Evolutionary conservation across 176 grass and related monocot genomes (phyloP), one percentile per base, ranked within the genome.

Genomic region (Bolboschoenus planiculmis): DNA sequence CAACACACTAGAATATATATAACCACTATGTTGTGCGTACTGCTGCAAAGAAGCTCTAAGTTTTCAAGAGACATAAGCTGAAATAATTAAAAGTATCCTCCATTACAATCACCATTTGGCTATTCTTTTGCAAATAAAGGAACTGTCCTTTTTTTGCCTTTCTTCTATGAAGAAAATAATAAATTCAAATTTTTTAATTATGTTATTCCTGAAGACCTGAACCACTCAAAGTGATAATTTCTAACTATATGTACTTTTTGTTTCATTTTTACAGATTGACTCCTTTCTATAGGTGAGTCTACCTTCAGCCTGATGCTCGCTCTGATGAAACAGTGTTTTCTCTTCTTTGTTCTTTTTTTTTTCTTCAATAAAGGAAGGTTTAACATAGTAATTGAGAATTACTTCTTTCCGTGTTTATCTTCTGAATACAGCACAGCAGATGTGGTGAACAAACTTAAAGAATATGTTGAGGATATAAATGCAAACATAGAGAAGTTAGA

Each of bases 271-370:
- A 36, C 96, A 98, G 90, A 83, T 90, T 98, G 83, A 98, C 92
- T 90, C 90, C 90, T 95, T 98, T 98, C 90, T 95, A 95, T 85
- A 93, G 89, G 96, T 98, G 70, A 78, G 77, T n/a, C 2, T 78
- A 58, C 48, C 60, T 62, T 43, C 55, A 84, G n/a, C 40, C 11
- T 3, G 51, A 51, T 83, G 70, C 36, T 42, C 27, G 50, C 58
- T 42, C 44, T 30, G 14, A 60, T 74, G 56, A 24, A 46, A 72
- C 27, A 83, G 26, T 56, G 39, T 65, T 80, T 53, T 59, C 44
- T 26, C 82, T 54, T 20, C 83, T 53, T 18, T 64, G 14, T 64
- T 46, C 23, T 31, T 27, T 58, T 56, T 14, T 54, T 79, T 47
- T 7, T 3, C 29, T 59, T 68, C 21, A 7, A 21, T 43, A 2